A percentile compares a stretch with the other conserved stretches of the same genome.
These are phyloP conservation scores for Yamadazyma triangularis DNA, from an alignment of 1,139 yeast species.

Conservation along the genomic window DNA sequence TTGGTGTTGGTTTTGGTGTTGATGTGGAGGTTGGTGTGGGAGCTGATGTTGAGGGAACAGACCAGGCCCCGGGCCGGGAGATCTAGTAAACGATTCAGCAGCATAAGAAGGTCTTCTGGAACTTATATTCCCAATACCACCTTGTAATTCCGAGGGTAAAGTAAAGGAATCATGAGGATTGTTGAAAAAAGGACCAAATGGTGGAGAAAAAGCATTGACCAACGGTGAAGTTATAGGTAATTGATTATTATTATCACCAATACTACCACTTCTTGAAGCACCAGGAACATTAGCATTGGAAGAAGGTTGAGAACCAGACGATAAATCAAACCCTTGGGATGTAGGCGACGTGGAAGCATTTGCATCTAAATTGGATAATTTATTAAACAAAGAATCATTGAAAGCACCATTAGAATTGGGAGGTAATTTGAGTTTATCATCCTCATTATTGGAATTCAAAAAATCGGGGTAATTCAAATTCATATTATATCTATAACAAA, in stretches of 20 bases:
- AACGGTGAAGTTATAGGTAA: slow-evolving; percentile 12
- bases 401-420: slow-evolving; percentile 8
- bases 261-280: neutral
- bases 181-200: slow-evolving; percentile 5
- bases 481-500: slow-evolving; percentile 18
- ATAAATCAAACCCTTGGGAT: neutral
- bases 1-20: neutral
- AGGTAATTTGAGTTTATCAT: slow-evolving; percentile 9
- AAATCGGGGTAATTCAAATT: slow-evolving; percentile 38
- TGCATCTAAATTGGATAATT: slow-evolving; percentile 28
- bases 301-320: slow-evolving; percentile 9
- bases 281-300: slow-evolving; percentile 9
- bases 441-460: slow-evolving; percentile 12
- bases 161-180: slow-evolving; percentile 28
- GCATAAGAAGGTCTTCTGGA: slow-evolving; percentile 64
- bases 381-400: slow-evolving; percentile 22
- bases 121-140: slow-evolving; percentile 58
- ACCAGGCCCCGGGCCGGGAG: slow-evolving; percentile 9
- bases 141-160: slow-evolving; percentile 57
- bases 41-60: slow-evolving; percentile 6
- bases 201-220: slow-evolving; percentile 13
- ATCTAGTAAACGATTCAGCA: slow-evolving; percentile 53
- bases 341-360: slow-evolving; percentile 16
- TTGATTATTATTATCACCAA: slow-evolving; percentile 3
- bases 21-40: neutral